Evolutionary conservation across 2,329 filamentous ascomycete genomes (phyloP).

Genomic region (Dactylella cylindrospora): DNA sequence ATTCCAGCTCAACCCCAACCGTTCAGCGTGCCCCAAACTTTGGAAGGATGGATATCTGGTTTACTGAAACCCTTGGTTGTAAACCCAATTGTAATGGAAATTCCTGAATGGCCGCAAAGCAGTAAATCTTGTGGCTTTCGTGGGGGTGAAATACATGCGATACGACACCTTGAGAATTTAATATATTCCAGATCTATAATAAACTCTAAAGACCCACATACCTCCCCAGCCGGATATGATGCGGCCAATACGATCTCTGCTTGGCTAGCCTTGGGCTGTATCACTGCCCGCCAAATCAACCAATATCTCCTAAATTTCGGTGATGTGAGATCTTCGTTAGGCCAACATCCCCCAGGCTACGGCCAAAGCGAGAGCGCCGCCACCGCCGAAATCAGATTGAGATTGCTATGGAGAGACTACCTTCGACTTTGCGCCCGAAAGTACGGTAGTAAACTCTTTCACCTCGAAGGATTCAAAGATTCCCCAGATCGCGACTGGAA

Average conservation of each 20-base stretch:
- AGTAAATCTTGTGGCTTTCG: constrained; percentile 65
- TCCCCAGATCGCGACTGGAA: constrained; percentile 59
- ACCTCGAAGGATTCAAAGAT: constrained; percentile 64
- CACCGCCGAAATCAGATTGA: constrained; percentile 68
- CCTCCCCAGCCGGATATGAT: constrained; percentile 68
- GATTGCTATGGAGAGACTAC: constrained; percentile 78
- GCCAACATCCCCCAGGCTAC: constrained; percentile 59
- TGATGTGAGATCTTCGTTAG: constrained; percentile 56
- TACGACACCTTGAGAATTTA: constrained; percentile 63
- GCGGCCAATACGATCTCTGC: constrained; percentile 76
- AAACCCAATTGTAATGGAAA: constrained; percentile 54
- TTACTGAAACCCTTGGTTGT: constrained; percentile 62
- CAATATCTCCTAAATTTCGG: constrained; percentile 68
- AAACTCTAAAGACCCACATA: constrained; percentile 69
- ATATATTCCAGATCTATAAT: constrained; percentile 64
- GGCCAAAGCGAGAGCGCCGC: constrained; percentile 72
- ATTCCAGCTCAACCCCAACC: constrained; percentile 64
- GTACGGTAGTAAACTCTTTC: constrained; percentile 67
- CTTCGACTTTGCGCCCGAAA: constrained; percentile 75
- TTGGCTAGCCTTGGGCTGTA: constrained; percentile 70
- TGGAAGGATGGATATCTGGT: constrained; percentile 59
- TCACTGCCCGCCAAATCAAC: constrained; percentile 73
- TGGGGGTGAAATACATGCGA: constrained; percentile 67
- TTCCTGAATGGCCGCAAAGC: constrained; percentile 56
- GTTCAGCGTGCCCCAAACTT: constrained; percentile 63